Evolutionary conservation across 495 filamentous ascomycete genomes (phyloP).

Genomic region (Penicillium samsonianum): DNA sequence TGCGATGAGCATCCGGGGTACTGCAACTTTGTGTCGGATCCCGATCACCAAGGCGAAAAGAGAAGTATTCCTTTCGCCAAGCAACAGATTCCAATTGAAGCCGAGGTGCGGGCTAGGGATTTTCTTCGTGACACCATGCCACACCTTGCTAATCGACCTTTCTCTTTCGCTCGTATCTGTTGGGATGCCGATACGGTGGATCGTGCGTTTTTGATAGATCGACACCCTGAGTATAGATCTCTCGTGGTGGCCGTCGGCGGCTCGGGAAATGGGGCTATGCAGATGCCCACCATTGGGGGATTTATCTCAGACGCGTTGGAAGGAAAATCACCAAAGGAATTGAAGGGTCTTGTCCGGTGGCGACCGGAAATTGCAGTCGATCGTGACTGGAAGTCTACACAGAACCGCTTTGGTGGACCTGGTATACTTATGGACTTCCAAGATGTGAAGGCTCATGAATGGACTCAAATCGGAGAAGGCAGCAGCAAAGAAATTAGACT

Average conservation of each 20-base stretch:
- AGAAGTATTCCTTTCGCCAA: conserved; percentile 48
- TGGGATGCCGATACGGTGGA: conserved; percentile 41
- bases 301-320: conserved; percentile 27
- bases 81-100: conserved; percentile 39
- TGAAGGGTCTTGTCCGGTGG: conserved; percentile 50
- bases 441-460: conserved; percentile 38
- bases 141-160: conserved; percentile 25
- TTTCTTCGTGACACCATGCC: conserved; percentile 47
- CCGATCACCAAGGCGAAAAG: conserved; percentile 21
- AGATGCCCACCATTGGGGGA: conserved; percentile 51
- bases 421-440: conserved; percentile 50
- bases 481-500: no score
- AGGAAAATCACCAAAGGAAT: conserved; percentile 31
- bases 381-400: conserved; percentile 52
- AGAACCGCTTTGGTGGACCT: conserved; percentile 49
- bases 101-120: conserved; percentile 29
- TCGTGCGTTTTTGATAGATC: conserved; percentile 55
- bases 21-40: conserved; percentile 42
- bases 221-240: conserved; percentile 42
- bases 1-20: conserved; percentile 61
- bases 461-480: conserved; percentile 31
- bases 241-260: conserved; percentile 53
- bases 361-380: conserved; percentile 48
- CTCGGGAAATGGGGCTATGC: conserved; percentile 54
- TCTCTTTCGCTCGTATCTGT: conserved; percentile 27